phyloP scores from a whole-genome alignment of 139 green algal genomes.

The Zygnema circumcarinatum region DNA sequence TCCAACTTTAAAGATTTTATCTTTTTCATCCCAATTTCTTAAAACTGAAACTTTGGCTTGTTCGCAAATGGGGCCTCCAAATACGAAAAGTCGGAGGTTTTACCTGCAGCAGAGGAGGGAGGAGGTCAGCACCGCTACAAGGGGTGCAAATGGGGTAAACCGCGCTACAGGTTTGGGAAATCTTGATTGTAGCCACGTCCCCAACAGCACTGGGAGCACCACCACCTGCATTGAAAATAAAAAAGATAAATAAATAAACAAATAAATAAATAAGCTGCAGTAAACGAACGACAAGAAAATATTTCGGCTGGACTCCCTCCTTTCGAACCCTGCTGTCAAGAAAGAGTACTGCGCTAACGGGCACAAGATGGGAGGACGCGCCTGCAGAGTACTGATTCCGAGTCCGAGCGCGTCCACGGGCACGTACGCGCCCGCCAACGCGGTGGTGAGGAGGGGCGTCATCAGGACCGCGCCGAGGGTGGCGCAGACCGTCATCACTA shows the following conservation, averaged over 20 bases:
- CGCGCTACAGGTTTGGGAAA: slow-evolving; percentile 3
- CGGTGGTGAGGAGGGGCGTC: slow-evolving; percentile 80
- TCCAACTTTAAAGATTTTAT: too few species aligned
- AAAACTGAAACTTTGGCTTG: too few species aligned
- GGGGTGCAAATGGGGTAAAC: neutral
- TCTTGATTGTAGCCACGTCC: neutral
- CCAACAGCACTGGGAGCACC: slow-evolving; percentile 20
- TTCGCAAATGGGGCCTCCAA: too few species aligned
- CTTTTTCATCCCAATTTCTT: too few species aligned
- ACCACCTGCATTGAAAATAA: slow-evolving; percentile 37
- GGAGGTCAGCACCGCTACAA: slow-evolving; percentile 27
- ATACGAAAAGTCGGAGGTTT: neutral
- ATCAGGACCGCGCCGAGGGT: slow-evolving; percentile 83
- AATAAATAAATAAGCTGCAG: neutral
- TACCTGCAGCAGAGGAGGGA: slow-evolving; percentile 41
- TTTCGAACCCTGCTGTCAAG: too few species aligned
- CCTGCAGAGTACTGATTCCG: slow-evolving; percentile 37
- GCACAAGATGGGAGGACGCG: too few species aligned
- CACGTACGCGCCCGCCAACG: slow-evolving; percentile 77
- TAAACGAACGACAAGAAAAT: too few species aligned
- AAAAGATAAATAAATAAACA: slow-evolving; percentile 10
- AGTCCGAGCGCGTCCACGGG: slow-evolving; percentile 71
- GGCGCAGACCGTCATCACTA: slow-evolving; percentile 81
- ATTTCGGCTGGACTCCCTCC: too few species aligned
- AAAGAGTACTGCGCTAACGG: too few species aligned